phyloP scores from a whole-genome alignment of 2,329 filamentous ascomycete genomes.

The Phaeomoniella chlamydospora region DNA sequence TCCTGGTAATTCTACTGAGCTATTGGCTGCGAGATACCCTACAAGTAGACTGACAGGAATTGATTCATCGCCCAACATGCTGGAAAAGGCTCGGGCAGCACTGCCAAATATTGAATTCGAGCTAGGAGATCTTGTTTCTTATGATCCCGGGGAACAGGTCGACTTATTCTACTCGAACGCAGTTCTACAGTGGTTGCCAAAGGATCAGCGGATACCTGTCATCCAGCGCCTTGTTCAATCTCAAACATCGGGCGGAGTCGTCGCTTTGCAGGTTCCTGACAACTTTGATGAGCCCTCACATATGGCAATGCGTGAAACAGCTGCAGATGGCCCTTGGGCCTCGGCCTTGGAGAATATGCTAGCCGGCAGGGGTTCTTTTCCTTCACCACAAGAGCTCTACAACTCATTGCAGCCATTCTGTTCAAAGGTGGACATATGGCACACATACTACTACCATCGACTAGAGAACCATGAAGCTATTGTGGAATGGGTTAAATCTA shows the following conservation, averaged over 20 bases:
- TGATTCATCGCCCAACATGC: constrained; percentile 42
- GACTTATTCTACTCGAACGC: constrained; percentile 43
- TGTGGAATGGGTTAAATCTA: constrained; percentile 46
- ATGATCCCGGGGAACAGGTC: constrained; percentile 14
- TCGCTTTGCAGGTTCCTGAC: constrained; percentile 41
- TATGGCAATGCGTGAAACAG: constrained; percentile 32
- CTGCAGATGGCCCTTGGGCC: constrained; percentile 24
- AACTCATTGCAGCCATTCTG: constrained; percentile 31
- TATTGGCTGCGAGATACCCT: constrained; percentile 33
- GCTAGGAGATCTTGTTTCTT: constrained; percentile 31
- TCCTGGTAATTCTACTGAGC: constrained; percentile 42
- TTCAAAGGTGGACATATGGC: constrained; percentile 35
- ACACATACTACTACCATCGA: constrained; percentile 38
- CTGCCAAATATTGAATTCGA: constrained; percentile 30
- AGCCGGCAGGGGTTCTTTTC: constrained; percentile 32
- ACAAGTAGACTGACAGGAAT: constrained; percentile 33
- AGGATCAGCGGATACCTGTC: constrained; percentile 25
- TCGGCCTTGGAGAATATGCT: constrained; percentile 12
- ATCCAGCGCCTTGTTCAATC: constrained; percentile 28
- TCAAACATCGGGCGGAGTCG: constrained; percentile 28
- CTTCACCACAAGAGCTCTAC: constrained; percentile 32
- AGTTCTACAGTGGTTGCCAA: constrained; percentile 43
- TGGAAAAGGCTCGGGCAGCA: constrained; percentile 28
- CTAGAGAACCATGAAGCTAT: constrained; percentile 34
- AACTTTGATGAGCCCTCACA: constrained; percentile 37